Evolutionary conservation across 2,329 filamentous ascomycete species (phyloP).

Genomic region (Diaporthe humulicola): DNA sequence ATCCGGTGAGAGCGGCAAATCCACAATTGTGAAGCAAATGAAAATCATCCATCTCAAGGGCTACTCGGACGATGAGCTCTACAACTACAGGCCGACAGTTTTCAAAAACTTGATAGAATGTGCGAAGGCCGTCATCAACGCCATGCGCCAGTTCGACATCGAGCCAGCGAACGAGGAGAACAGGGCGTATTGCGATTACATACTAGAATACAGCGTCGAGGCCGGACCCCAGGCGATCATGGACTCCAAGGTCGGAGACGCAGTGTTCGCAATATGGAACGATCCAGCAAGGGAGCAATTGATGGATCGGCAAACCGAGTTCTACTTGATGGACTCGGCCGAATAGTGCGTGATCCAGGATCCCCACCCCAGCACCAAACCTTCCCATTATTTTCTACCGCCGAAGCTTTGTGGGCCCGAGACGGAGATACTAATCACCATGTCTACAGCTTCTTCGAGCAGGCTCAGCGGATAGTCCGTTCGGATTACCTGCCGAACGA

Average conservation of each 20-base stretch:
- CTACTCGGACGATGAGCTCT: constrained; percentile 93
- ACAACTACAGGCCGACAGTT: constrained; percentile 93
- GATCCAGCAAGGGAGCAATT: constrained; percentile 86
- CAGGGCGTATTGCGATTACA: constrained; percentile 80
- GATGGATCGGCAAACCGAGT: constrained; percentile 95
- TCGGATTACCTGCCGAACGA: constrained; percentile 92
- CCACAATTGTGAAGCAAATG: constrained; percentile 99
- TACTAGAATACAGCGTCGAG: constrained; percentile 90
- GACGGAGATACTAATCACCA: not conserved
- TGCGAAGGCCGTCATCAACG: constrained; percentile 90
- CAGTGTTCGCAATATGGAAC: constrained; percentile 89
- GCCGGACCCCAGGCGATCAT: constrained; percentile 89
- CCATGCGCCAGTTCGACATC: constrained; percentile 93
- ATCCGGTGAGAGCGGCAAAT: constrained; percentile 98
- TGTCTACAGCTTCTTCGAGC: constrained; percentile 89
- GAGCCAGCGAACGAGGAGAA: constrained; percentile 80
- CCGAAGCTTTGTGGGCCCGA: not conserved
- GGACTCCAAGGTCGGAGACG: constrained; percentile 83
- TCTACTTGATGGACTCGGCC: constrained; percentile 99
- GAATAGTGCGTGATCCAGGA: constrained; percentile 81
- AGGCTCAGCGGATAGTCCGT: constrained; percentile 86
- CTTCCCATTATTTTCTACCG: not conserved
- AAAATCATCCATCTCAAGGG: constrained; percentile 99
- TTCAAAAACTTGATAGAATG: constrained; percentile 99
- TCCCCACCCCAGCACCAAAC: constrained; percentile 11